A percentile compares a stretch with the other conserved stretches of the same genome.
These are phyloP conservation scores for Astathelohania contejeani DNA, from an alignment of 371 early-diverging fungal species.

Conservation along the genomic window DNA sequence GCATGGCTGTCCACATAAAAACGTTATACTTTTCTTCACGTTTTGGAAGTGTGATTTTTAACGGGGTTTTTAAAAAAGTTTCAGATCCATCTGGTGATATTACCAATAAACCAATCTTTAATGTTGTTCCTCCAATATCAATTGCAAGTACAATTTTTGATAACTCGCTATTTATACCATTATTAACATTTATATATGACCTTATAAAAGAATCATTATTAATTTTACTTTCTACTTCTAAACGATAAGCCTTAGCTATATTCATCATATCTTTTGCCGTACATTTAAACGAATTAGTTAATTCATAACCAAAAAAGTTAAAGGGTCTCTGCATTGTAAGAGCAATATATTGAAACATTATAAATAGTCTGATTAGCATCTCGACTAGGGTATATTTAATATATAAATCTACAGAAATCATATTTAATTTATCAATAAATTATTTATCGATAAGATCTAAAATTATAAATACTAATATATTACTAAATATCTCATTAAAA, in stretches of 20 bases:
- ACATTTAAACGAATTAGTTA: too few species aligned
- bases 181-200: background rate
- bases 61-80: background rate
- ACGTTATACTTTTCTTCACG: background rate
- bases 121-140: slow-evolving; percentile 11
- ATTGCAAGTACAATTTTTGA: slow-evolving; percentile 6
- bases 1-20: slow-evolving; percentile 2
- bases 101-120: slow-evolving; percentile 6
- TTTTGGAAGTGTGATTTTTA: background rate
- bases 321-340: too few species aligned
- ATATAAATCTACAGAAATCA: too few species aligned
- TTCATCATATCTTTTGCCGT: background rate
- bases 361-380: too few species aligned
- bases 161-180: background rate
- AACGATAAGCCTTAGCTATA: background rate
- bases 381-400: too few species aligned
- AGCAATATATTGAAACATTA: too few species aligned
- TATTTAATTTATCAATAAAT: too few species aligned
- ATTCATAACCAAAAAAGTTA: too few species aligned
- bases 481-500: too few species aligned
- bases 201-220: background rate
- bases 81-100: background rate
- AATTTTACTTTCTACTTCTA: background rate
- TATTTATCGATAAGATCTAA: too few species aligned
- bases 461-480: too few species aligned